These are phyloP conservation scores for Teratosphaeria gauchensis DNA, from an alignment of 2,329 filamentous ascomycete species.

Conservation along the genomic window DNA sequence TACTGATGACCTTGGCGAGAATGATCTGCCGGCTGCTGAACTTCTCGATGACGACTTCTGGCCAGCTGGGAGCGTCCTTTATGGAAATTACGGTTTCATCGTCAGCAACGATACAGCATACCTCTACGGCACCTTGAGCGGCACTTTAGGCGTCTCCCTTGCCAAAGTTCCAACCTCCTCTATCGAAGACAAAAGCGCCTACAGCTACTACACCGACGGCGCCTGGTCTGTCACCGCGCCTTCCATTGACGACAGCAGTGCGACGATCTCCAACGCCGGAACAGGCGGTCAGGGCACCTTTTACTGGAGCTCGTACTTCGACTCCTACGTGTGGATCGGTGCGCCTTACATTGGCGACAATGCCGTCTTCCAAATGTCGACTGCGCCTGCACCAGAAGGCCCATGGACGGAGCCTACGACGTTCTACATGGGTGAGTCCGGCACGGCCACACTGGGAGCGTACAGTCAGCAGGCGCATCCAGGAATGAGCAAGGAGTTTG, in stretches of 20 bases:
- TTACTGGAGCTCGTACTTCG: constrained; percentile 21
- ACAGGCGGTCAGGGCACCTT: constrained; percentile 23
- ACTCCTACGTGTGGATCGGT: constrained; percentile 25
- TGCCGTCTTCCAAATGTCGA: constrained; percentile 19
- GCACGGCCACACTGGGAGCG: not conserved
- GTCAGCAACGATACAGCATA: constrained; percentile 10
- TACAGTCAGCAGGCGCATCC: constrained; percentile 5
- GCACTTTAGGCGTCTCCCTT: constrained; percentile 6
- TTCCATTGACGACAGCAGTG: constrained; percentile 3
- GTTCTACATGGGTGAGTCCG: constrained; percentile 11
- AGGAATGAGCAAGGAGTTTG: constrained; percentile 1
- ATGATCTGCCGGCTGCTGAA: constrained; percentile 10
- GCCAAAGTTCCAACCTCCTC: constrained; percentile 9
- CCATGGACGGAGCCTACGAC: constrained; percentile 19
- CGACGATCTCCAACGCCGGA: constrained; percentile 18
- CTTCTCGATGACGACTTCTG: constrained; percentile 12
- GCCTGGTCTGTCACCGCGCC: constrained; percentile 12
- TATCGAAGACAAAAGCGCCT: constrained; percentile 13
- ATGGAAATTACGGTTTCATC: constrained; percentile 14
- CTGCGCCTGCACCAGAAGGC: constrained; percentile 21
- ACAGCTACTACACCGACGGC: constrained; percentile 11
- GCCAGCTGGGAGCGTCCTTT: constrained; percentile 9
- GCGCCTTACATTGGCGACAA: constrained; percentile 7
- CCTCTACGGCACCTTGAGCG: constrained; percentile 13
- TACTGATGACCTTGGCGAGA: not conserved